Evolutionary conservation across 768 basidiomycete genomes (phyloP).

Genomic region (Aureoboletus auriporus): DNA sequence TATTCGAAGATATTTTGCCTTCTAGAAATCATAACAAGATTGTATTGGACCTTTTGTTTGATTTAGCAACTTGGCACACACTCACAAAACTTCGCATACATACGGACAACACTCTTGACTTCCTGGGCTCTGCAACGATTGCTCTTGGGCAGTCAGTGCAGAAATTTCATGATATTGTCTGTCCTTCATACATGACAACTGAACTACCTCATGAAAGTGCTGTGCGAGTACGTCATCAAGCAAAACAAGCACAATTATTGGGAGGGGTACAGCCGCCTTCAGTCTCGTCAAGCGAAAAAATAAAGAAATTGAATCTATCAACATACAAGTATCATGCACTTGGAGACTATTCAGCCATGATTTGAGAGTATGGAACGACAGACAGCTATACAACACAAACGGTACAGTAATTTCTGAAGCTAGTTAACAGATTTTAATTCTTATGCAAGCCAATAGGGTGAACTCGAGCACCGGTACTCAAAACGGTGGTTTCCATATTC

Average conservation of each 20-base stretch:
- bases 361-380: not conserved
- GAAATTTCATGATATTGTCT: too few relatives aligned
- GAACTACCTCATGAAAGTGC: too few relatives aligned
- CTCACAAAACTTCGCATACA: not conserved
- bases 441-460: too few relatives aligned
- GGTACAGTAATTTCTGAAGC: too few relatives aligned
- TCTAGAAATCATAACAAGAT: not conserved
- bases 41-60: not conserved
- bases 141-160: too few relatives aligned
- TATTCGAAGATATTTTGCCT: not conserved
- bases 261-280: too few relatives aligned
- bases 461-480: slow-evolving; percentile 31
- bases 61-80: not conserved
- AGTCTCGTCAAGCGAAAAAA: too few relatives aligned
- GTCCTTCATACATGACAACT: too few relatives aligned
- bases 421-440: too few relatives aligned
- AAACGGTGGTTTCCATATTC: slow-evolving; percentile 35
- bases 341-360: not conserved
- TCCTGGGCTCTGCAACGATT: not conserved
- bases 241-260: too few relatives aligned
- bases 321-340: slow-evolving; percentile 1
- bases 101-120: not conserved
- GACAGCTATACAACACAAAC: slow-evolving; percentile 1
- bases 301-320: not conserved
- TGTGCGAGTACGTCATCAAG: too few relatives aligned